Conservation (phyloP, 1,139 yeast genomes). For the Kodamaea suecica region DNA sequence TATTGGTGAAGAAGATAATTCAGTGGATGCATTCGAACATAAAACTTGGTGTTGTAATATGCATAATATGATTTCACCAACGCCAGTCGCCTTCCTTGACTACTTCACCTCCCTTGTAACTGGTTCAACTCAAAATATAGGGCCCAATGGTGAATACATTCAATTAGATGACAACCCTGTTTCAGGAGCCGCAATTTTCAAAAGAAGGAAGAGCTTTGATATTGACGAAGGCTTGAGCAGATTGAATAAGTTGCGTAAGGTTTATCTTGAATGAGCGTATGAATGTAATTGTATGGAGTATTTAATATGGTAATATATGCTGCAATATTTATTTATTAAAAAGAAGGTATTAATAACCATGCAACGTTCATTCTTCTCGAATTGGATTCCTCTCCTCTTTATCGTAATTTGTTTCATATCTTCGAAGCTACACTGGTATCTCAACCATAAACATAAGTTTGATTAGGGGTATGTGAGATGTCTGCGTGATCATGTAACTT, state of each 20-base stretch:
- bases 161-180: constrained; percentile 13
- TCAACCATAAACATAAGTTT: no score
- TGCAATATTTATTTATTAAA: no score
- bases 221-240: constrained; percentile 34
- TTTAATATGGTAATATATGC: no score
- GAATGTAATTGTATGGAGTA: no score
- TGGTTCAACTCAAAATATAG: constrained; percentile 22
- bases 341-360: no score
- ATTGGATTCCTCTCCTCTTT: no score
- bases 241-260: constrained; percentile 32
- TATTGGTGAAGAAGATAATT: constrained; percentile 16
- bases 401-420: no score
- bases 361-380: no score
- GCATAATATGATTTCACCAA: constrained; percentile 15
- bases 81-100: constrained; percentile 11
- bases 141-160: constrained; percentile 26
- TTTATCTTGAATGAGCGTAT: constrained; percentile 25
- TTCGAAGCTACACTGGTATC: no score
- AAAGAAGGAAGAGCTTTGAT: constrained; percentile 26
- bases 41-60: constrained; percentile 36
- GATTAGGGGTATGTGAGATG: no score
- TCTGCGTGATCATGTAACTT: no score
- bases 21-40: constrained; percentile 31
- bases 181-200: constrained; percentile 7
- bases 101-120: constrained; percentile 28